Percentiles rank a stretch among this genome's conserved stretches.
These are phyloP conservation scores for Dovyalis caffra DNA, from an alignment of 345 rosid species.

Conservation along the genomic window DNA sequence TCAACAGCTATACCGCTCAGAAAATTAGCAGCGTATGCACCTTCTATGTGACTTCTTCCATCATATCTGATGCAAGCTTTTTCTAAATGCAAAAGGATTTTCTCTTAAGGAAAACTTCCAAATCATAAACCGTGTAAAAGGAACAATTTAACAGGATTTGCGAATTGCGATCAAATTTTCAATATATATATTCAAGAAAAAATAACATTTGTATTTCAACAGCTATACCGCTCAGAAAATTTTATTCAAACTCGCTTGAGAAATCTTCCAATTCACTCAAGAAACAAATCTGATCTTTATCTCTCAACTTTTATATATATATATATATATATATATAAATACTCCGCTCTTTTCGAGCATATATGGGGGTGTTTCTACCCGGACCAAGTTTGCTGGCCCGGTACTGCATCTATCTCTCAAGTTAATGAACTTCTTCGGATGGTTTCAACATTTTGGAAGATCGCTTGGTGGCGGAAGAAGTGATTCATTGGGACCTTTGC, in stretches of 20 bases:
- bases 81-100: too few species aligned
- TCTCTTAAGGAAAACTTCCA: too few species aligned
- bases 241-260: constrained; percentile 19
- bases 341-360: background rate
- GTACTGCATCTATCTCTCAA: background rate
- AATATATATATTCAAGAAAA: background rate
- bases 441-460: constrained; percentile 71
- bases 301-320: background rate
- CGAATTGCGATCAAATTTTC: background rate
- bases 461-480: constrained; percentile 90
- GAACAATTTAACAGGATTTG: background rate
- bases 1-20: too few species aligned
- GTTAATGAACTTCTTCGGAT: background rate
- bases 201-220: background rate
- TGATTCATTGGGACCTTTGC: constrained; percentile 80
- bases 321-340: background rate
- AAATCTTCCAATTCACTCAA: constrained; percentile 12
- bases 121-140: background rate
- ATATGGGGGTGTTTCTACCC: background rate
- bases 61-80: too few species aligned
- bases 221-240: background rate
- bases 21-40: too few species aligned
- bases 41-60: too few species aligned
- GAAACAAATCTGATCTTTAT: constrained; percentile 11
- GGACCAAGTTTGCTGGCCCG: background rate